Evolutionary conservation across 2,329 filamentous ascomycete species (phyloP), one percentile per base, ranked within the genome.

Genomic region (Drechslerella dactyloides): DNA sequence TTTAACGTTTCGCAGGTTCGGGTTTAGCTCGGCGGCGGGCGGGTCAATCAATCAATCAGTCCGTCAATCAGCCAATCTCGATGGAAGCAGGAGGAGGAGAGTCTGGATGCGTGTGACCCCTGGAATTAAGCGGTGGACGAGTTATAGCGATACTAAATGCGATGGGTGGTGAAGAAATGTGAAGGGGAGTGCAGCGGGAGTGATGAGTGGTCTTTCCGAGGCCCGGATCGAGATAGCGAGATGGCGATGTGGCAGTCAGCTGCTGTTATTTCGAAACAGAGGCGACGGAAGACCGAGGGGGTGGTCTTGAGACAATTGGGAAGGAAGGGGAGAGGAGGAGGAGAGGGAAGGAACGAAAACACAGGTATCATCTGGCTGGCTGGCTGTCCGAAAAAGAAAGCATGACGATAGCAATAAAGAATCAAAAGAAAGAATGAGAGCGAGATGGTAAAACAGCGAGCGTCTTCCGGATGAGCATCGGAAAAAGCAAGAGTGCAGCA

Each of bases 251-350:
- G 7, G n/a, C 8, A 19, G 19, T 48, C 44, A 48, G 44, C 44
- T 48, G 44, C 44, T 48, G 44, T 23, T 48, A 48, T 48, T 48
- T 48, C 44, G 44, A 48, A 48, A 48, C 44, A 53, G 17, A 46
- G 15, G 50, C 23, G 50, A 53, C 23, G 50, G 50, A 30, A 42
- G 27, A 15, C 17, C 23, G 35, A 55, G 48, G 23, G 21, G 48
- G 35, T 40, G 56, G 48, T 72, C 50, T 57, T 33, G 52, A 58
- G 62, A 64, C 61, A 63, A 72, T 64, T 70, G 55, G 58, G 59
- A 70, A 70, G 53, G 54, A 70, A 60, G 60, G 35, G 48, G 60
- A 56, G 46, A 59, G 51, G 46, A 62, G 58, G 62, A 69, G 48
- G 35, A 51, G 37, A 21, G 56, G 55, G 42, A 63, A 63, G 35